Base-by-base conservation (phyloP, 2,329 filamentous ascomycete genomes). In the Daldinia sp. region DNA sequence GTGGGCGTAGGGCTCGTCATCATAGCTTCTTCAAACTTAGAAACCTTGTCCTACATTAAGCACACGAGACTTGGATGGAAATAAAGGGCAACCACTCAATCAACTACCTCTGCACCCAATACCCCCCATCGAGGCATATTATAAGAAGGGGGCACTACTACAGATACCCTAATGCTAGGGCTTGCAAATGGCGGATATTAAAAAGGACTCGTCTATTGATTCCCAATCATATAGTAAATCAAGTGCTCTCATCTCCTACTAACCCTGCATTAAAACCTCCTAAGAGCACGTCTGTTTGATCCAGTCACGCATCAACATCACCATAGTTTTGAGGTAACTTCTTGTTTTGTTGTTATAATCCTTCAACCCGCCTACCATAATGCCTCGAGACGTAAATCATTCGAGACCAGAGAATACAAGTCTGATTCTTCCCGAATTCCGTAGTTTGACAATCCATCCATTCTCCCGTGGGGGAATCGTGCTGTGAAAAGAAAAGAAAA, bases 391-490 rank as follows among this genome's bases (percentile, higher is more conserved):
- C 58, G 37, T 44, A 53, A 60, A 60, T 54, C 62, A 60, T 55
- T 54, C 61, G 39, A 58, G 51, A 39, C 18, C 30, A 65, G 18
- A 67, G 46, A 53, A 51, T 44, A 64, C 48, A 66, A 51, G 10
- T 58, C 55, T 58, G 35, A 28, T 50, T 63, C 51, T 51, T 56
- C 61, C 63, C 56, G 57, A 65, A 56, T 53, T 60, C 64, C 60
- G 56, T 66, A 61, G 46, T 68, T 61, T 66, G 63, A 67, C 64
- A 69, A 62, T 44, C 67, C 62, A 42, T 39, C 65, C 70, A 68
- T 67, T 67, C 57, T 69, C 73, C 71, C 71, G 71, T 69, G 71
- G 71, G 71, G 71, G 71, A 73, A 66, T 69, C 63, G 63, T 68
- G 53, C 61, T 72, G 57, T 71, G 71, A 67, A 68, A 51, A 65